These are phyloP conservation scores for Haematococcus lacustris DNA, from an alignment of 139 green algal genomes.

Conservation along the genomic window DNA sequence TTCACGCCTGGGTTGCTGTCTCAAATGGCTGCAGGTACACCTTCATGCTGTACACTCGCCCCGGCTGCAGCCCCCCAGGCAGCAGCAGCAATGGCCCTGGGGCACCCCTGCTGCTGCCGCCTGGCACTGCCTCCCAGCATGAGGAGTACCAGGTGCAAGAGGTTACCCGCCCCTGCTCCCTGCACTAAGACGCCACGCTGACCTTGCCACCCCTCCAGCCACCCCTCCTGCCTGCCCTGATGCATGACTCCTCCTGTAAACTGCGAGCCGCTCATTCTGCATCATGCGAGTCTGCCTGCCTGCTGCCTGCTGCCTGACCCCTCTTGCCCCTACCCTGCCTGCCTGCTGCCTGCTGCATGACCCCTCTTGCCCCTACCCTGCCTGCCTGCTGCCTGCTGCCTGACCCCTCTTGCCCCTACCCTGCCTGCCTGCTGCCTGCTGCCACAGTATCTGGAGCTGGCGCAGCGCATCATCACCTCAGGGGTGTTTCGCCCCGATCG, in stretches of 20 bases:
- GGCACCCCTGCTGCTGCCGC: constrained; percentile 8
- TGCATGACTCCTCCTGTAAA: too few species aligned
- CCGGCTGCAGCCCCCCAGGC: neutral
- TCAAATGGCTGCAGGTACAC: constrained; percentile 42
- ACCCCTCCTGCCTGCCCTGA: too few species aligned
- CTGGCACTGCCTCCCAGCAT: constrained; percentile 50
- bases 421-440: constrained; percentile 2
- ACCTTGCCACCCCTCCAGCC: too few species aligned
- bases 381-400: neutral
- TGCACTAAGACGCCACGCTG: too few species aligned
- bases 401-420: neutral
- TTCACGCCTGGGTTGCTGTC: neutral
- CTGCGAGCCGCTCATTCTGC: too few species aligned
- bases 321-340: neutral
- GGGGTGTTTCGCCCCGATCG: constrained; percentile 76
- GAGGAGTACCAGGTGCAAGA: constrained; percentile 79
- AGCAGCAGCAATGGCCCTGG: neutral
- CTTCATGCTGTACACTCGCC: constrained; percentile 70
- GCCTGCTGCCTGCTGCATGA: neutral
- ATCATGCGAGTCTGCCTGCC: too few species aligned
- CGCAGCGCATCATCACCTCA: constrained; percentile 73
- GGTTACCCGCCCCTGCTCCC: too few species aligned
- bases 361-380: neutral
- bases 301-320: neutral
- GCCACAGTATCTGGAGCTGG: constrained; percentile 90